Base-by-base conservation (phyloP, 2,329 filamentous ascomycete species). In the Botrytis byssoidea region DNA sequence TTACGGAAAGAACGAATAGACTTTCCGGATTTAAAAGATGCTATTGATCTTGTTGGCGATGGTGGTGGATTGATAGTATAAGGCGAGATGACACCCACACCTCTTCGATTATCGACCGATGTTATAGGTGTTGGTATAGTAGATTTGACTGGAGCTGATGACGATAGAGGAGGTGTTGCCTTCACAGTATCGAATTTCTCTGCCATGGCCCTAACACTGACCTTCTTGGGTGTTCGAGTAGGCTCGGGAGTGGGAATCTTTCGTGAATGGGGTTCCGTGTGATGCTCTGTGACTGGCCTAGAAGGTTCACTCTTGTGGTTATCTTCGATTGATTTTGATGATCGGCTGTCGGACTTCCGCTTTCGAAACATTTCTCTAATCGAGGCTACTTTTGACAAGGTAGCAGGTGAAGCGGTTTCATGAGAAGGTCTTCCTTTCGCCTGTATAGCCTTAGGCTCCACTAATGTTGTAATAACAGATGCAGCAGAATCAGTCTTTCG, bases 141-240 rank as follows among this genome's bases (percentile, higher is more conserved):
- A 46, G 57, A 60, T 55, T 75, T 75, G 22, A 42, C 48, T 25
- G 70, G 57, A 42, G 68, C 63, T 61, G 74, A 77, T 12, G 71
- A 75, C 16, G 75, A 72, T 29, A 75, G 71, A 35, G 64, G 71
- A 8, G 74, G 57, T 55, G 46, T 44, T 25, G 63, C 65, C 55
- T 74, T 70, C 18, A 67, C 69, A 63, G 69, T 75, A 46, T 79
- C 77, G 60, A 80, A 81, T 65, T 75, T 80, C 29, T 79, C 80
- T 32, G 79, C 77, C 8, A 81, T 73, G 61, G 78, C 77, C 70
- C 77, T 80, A 29, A 81, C 78, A 37, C 77, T 80, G 14, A 75
- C 29, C 16, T 68, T 68, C 48, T 68, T 72, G 2, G 71, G 71
- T 2, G 71, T 68, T n/a, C 18, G 55, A 12, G 46, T 48, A 18